These are phyloP conservation scores for Stachybotrys chlorohalonatus DNA, from an alignment of 2,329 filamentous ascomycete species.

Conservation along the genomic window DNA sequence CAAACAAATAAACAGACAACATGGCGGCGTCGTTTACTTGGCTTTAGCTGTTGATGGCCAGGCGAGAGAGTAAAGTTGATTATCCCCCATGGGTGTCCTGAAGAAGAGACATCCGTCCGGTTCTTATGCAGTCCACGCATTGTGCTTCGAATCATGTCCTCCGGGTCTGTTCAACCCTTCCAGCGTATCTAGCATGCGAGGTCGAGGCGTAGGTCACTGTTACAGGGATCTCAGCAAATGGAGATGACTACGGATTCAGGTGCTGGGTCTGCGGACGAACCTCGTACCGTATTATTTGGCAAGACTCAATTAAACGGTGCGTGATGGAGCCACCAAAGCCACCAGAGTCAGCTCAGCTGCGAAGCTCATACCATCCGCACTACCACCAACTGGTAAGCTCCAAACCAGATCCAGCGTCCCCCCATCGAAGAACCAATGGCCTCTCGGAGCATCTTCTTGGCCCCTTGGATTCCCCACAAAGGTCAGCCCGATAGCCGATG, in stretches of 20 bases:
- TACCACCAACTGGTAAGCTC: no score
- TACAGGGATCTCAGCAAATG: neutral
- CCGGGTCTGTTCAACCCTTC: neutral
- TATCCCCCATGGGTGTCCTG: no score
- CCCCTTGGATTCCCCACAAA: no score
- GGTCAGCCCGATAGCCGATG: no score
- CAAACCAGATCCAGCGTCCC: no score
- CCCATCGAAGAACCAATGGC: no score
- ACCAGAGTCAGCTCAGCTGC: no score
- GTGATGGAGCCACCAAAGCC: no score
- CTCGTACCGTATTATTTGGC: neutral
- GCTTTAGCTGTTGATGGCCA: neutral
- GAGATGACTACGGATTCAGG: neutral
- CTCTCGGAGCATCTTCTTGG: no score
- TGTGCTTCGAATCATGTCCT: neutral
- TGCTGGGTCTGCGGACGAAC: neutral
- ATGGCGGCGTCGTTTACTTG: neutral
- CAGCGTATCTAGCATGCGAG: neutral
- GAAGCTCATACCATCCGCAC: no score
- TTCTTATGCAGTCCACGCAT: no score
- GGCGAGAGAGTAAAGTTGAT: neutral
- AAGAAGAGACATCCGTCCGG: no score
- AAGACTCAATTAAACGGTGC: neutral
- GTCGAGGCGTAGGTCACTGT: neutral
- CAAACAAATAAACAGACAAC: neutral